Base-by-base conservation (phyloP, 176 grass and related monocot genomes). In the Typha latifolia region DNA sequence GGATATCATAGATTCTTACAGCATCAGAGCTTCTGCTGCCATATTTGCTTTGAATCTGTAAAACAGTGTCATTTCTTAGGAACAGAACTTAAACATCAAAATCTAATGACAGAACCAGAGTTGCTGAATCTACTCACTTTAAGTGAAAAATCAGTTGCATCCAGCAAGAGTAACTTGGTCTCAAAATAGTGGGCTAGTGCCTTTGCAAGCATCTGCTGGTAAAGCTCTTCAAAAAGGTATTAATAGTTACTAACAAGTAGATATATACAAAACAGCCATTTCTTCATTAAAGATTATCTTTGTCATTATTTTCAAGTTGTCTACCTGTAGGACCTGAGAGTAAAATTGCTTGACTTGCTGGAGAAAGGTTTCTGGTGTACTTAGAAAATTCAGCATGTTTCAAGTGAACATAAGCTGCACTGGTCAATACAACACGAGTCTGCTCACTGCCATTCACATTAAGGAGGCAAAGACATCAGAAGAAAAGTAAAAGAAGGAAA, bases 141-240 rank as follows among this genome's bases (percentile, higher is more conserved):
- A 71, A 90, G 75, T 53, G 85, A 87, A 57, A 92, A 97, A 82
- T 90, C 85, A 24, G 81, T 92, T 75, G 83, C 83, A 80, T 92
- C 93, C 47, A 97, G 85, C 78, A 97, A 76, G 27, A 97, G 72
- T 32, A 92, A 77, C 70, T 92, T 97, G 0, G 93, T 83, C 63
- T 97, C 81, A 43, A 86, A 97, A 59, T 87, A 87, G 70, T 97
- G 85, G 3, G 93, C 88, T 23, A 97, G 85, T 16, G 93, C 88
- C 70, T 86, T 97, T 0, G 89, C 88, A 52, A 97, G 93, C 88
- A 92, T 90, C 76, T 97, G 93, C 80, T 97, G 88, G 76, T 97
- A 97, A 78, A 92, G 81, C 72, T 97, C 93, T 97, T 84, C 73
- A 84, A 73, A 62, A 66, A 18, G 71, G 34, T 48, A 67, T 49